These are phyloP conservation scores for Suillus luteus DNA, from an alignment of 768 basidiomycete genomes.

Conservation along the genomic window DNA sequence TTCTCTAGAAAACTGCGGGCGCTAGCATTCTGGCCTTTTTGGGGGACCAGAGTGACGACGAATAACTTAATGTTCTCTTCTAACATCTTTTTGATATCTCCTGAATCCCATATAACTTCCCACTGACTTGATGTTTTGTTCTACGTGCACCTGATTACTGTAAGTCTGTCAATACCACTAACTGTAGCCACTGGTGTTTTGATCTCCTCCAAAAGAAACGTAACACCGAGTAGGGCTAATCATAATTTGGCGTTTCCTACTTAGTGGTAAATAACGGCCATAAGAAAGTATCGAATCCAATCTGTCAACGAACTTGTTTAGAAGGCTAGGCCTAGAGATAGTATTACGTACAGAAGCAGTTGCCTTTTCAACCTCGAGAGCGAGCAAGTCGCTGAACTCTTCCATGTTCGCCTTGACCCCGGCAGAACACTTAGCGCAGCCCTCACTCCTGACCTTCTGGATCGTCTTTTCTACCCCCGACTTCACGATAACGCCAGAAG, in stretches of 20 bases:
- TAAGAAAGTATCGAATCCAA: neutral
- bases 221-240: neutral
- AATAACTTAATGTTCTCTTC: constrained; percentile 15
- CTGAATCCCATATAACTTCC: neutral
- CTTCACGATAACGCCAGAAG: constrained; percentile 5
- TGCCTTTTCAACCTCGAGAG: constrained; percentile 14
- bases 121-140: neutral
- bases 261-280: neutral
- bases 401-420: constrained; percentile 18
- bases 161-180: no score
- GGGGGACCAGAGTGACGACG: constrained; percentile 68
- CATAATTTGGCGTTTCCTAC: neutral
- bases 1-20: constrained; percentile 44
- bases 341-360: constrained; percentile 21
- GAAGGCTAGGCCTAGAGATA: no score
- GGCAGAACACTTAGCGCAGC: constrained; percentile 12
- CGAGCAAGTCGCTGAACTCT: constrained; percentile 15
- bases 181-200: neutral
- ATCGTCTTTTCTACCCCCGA: neutral
- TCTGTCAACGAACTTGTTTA: neutral
- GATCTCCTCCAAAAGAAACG: neutral
- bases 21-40: constrained; percentile 73
- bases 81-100: neutral
- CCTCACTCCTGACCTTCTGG: neutral
- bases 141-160: neutral